Percentiles rank a stretch among this genome's conserved stretches.
Conservation (phyloP, 2,329 filamentous ascomycete genomes). For the Tolypocladium album region DNA sequence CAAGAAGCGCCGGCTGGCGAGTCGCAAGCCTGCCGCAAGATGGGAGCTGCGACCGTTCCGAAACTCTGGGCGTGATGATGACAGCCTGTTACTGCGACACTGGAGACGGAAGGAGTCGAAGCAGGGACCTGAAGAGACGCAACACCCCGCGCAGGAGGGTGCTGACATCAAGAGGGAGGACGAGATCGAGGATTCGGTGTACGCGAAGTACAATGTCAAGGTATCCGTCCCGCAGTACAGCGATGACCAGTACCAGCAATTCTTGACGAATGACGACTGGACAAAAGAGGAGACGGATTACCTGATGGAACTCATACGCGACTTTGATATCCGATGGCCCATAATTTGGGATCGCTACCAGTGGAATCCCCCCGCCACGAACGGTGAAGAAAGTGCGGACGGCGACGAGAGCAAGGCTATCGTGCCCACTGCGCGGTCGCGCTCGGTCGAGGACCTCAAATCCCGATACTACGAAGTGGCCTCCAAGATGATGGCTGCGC, state of each 20-base stretch:
- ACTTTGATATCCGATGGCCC: slow-evolving; percentile 84
- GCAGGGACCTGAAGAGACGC: slow-evolving; percentile 17
- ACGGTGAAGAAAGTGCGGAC: slow-evolving; percentile 32
- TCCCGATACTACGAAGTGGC: slow-evolving; percentile 81
- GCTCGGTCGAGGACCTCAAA: slow-evolving; percentile 86
- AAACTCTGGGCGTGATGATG: slow-evolving; percentile 67
- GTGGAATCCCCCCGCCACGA: slow-evolving; percentile 40
- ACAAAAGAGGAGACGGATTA: slow-evolving; percentile 91
- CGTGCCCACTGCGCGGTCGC: slow-evolving; percentile 38
- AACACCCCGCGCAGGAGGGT: slow-evolving; percentile 11
- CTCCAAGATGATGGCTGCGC: slow-evolving; percentile 68
- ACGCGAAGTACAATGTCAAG: slow-evolving; percentile 81
- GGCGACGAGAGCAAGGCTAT: slow-evolving; percentile 41
- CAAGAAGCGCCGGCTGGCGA: slow-evolving; percentile 46
- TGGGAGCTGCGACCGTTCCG: slow-evolving; percentile 64
- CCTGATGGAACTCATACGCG: slow-evolving; percentile 60
- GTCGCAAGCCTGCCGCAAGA: slow-evolving; percentile 41
- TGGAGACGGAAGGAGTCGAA: slow-evolving; percentile 57
- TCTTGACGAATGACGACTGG: slow-evolving; percentile 70
- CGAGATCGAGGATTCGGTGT: slow-evolving; percentile 48
- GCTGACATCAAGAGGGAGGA: slow-evolving; percentile 12
- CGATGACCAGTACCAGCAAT: slow-evolving; percentile 73
- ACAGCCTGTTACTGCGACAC: slow-evolving; percentile 58
- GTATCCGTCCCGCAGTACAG: slow-evolving; percentile 72
- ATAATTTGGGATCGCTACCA: slow-evolving; percentile 91